phyloP scores from a whole-genome alignment of 345 rosid species.

The Luvunga scandens region DNA sequence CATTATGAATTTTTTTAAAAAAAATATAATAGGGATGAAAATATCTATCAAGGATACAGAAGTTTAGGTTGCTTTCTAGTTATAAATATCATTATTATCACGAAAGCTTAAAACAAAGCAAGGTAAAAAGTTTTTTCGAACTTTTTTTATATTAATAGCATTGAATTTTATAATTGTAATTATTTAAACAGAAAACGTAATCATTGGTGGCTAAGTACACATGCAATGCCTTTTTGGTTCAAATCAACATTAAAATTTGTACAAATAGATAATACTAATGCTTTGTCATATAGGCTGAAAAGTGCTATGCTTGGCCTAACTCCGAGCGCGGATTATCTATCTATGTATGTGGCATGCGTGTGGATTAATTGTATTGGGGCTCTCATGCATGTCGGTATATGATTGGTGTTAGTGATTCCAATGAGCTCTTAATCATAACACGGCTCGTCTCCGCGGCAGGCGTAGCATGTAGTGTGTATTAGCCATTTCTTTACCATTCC shows the following conservation, averaged over 20 bases:
- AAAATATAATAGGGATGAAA: no score
- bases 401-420: conserved; percentile 13
- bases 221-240: not conserved
- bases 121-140: no score
- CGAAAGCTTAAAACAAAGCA: no score
- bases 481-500: conserved; percentile 19
- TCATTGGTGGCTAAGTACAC: not conserved
- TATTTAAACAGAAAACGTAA: no score
- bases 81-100: no score
- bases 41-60: no score
- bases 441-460: not conserved
- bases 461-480: not conserved
- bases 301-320: not conserved
- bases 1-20: no score
- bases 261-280: not conserved
- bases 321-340: not conserved
- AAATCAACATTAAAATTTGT: conserved; percentile 10
- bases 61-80: no score
- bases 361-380: not conserved
- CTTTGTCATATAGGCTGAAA: not conserved
- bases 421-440: conserved; percentile 1
- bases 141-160: no score
- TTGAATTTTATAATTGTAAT: no score
- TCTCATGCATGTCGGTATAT: conserved; percentile 8
- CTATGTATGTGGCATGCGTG: not conserved